These are phyloP conservation scores for Carallia brachiata DNA, from an alignment of 345 rosid species.

Conservation along the genomic window DNA sequence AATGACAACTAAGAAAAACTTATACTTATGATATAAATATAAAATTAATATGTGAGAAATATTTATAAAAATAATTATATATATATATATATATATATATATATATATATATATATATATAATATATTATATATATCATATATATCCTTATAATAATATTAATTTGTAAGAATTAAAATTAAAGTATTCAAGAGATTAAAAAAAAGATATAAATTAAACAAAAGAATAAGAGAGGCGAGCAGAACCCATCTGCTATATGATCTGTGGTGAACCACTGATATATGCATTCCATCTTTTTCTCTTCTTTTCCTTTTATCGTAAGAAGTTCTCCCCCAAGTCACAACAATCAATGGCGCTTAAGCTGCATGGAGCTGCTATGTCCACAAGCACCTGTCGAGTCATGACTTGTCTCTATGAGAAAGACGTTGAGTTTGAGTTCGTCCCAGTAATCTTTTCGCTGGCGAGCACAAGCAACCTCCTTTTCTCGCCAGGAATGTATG, in stretches of 20 bases:
- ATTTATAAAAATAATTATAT: too few species aligned
- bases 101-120: too few species aligned
- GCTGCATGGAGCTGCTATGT: conserved; percentile 66
- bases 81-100: too few species aligned
- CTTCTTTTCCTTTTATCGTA: not conserved
- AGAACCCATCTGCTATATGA: not conserved
- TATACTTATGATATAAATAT: too few species aligned
- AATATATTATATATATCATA: too few species aligned
- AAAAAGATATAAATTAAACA: too few species aligned
- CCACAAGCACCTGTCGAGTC: conserved; percentile 64
- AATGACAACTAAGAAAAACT: too few species aligned
- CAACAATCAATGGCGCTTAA: conserved; percentile 53
- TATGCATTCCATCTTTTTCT: not conserved
- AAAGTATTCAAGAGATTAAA: too few species aligned
- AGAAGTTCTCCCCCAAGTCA: not conserved
- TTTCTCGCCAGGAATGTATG: conserved; percentile 64
- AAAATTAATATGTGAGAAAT: too few species aligned
- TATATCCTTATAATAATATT: too few species aligned
- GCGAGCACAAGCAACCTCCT: conserved; percentile 59
- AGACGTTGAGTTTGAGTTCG: conserved; percentile 60
- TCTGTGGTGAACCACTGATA: not conserved
- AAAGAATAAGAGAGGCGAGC: too few species aligned
- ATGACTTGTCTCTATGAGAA: conserved; percentile 71
- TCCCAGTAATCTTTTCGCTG: conserved; percentile 62
- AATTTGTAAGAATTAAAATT: too few species aligned